Conservation (phyloP, 371 early-diverging fungal species). For the Mucor mucedo region DNA sequence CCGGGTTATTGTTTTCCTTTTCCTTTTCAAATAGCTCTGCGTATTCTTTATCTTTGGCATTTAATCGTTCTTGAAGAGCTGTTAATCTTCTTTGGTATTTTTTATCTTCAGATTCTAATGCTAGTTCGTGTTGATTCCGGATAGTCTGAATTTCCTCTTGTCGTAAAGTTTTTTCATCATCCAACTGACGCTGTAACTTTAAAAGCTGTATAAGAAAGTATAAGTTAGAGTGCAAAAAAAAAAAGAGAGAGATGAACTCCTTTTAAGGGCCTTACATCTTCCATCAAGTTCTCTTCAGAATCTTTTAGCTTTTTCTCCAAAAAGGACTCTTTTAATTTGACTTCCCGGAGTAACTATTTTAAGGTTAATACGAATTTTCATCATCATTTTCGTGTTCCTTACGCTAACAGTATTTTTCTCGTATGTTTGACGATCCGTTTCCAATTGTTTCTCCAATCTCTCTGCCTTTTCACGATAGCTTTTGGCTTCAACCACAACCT, state of each 20-base stretch:
- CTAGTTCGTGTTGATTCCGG: slow-evolving; percentile 25
- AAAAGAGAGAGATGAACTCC: not conserved
- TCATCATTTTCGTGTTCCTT: not conserved
- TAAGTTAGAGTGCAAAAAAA: not conserved
- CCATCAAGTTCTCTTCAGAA: slow-evolving; percentile 25
- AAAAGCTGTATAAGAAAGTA: slow-evolving; percentile 17
- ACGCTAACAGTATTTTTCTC: slow-evolving; percentile 41
- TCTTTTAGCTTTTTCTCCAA: slow-evolving; percentile 36
- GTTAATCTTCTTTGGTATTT: slow-evolving; percentile 36
- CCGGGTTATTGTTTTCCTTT: slow-evolving; percentile 8
- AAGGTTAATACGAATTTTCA: not conserved
- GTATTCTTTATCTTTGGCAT: slow-evolving; percentile 35
- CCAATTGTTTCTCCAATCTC: slow-evolving; percentile 28
- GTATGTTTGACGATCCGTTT: slow-evolving; percentile 30
- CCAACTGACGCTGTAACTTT: slow-evolving; percentile 27
- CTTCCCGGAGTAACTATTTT: slow-evolving; percentile 37
- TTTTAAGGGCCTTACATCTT: slow-evolving; percentile 21
- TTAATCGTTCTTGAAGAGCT: slow-evolving; percentile 36
- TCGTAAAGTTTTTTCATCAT: slow-evolving; percentile 22
- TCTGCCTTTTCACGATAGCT: slow-evolving; percentile 32
- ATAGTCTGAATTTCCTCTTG: slow-evolving; percentile 28
- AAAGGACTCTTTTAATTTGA: slow-evolving; percentile 34
- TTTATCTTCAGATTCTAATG: slow-evolving; percentile 34
- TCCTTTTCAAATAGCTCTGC: slow-evolving; percentile 17
- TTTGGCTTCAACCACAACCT: slow-evolving; percentile 28